Evolutionary conservation across 805 yeast species (phyloP), one percentile per base, ranked within the genome.

Genomic region (Saccharomycopsis sp.): DNA sequence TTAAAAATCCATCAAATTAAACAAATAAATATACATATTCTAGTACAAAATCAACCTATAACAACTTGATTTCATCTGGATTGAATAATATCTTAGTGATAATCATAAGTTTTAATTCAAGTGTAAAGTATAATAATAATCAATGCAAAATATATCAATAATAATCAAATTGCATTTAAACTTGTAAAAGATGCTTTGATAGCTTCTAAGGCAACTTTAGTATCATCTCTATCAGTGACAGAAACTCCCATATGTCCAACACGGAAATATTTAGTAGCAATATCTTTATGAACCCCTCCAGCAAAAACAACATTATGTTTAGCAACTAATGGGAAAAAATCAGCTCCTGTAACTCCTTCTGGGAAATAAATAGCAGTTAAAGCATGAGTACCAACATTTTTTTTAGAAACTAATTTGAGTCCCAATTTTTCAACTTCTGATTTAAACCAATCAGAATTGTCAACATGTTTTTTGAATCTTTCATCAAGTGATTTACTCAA

Each of bases 201-300:
- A 21, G 70, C 71, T 23, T 60, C 56, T 44, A 68, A 63, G 30
- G 72, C 72, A 41, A 57, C 57, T 42, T 70, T 73, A 21, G 79
- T 58, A 56, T 79, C 82, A 26, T 69, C 68, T 46, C 74, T 64
- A 63, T 77, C 75, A 44, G 73, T 62, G 10, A 79, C 83, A 35
- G 87, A 71, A 44, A 76, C 78, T 48, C 96, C 96, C 97, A 89
- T 89, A 64, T 88, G 97, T 27, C 97, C 97, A 45, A 88, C 77
- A 62, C 97, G 75, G 67, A 89, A 84, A 65, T 88, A 88, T 59
- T 80, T 78, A 44, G 81, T 72, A 35, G 75, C 79, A 52, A 86
- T 75, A 19, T 76, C 85, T 60, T 75, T 78, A 64, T 83, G 89
- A 49, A 88, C 80, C 44, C 96, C 96, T 37, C 92, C 94, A 34